Evolutionary conservation across 306 rosid species (phyloP), one percentile per base, ranked within the genome.

Genomic region (Carpinus viminea): DNA sequence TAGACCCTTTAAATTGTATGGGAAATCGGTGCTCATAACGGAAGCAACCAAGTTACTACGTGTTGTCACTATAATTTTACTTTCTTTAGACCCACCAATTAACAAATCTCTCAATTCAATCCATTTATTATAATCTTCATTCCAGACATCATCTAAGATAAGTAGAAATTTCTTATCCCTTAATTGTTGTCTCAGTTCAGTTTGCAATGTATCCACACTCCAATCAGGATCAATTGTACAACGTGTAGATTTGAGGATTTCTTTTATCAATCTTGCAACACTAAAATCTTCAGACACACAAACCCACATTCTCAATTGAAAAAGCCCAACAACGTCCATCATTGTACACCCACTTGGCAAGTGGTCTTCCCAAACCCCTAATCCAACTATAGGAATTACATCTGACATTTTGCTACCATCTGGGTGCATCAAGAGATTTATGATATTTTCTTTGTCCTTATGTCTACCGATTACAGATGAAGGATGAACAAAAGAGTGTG

Each of bases 331-430:
- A 7, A 82, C 81, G 57, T 1, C 9, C 7, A 64, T 82, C 75
- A 34, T 82, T 77, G 24, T 76, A 64, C 46, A 72, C 77, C 38
- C 34, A 8, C 38, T 72, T 68, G 8, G 75, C 73, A 38, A 57
- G 43, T 38, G 43, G 43, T 38, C 43, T 38, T 38, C 34, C 34
- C 34, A 31, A 31, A 2, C 34, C 3, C 34, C 34, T 31, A 31
- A 31, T 31, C 43, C 43, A 38, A 38, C 6, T 38, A 38, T 4
- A 0, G 43, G 4, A 4, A 38, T 38, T 38, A 38, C 43, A 38
- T 38, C n/a, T 38, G 43, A 38, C 43, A 38, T 38, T 38, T 38
- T 38, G 5, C 43, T 38, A 38, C 0, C 43, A 38, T 38, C 5
- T 38, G 43, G 3, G 43, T 38, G 43, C 43, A 38, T 38, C 43